Evolutionary conservation across 2,329 filamentous ascomycete genomes (phyloP), one percentile per base, ranked within the genome.

Genomic region (Fusarium napiforme): DNA sequence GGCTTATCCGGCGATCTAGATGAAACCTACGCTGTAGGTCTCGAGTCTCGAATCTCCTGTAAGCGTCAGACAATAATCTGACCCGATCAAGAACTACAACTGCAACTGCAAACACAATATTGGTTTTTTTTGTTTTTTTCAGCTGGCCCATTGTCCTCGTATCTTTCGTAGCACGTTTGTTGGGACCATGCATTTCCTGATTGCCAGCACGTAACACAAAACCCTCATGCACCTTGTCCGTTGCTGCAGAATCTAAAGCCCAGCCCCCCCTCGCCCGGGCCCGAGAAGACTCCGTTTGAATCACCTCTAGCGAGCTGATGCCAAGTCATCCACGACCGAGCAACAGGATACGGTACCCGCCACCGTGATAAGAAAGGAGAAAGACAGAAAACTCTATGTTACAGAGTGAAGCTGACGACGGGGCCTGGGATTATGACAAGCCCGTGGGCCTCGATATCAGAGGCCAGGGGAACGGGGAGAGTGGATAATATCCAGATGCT

Each of bases 161-260:
- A 43, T 36, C 50, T 55, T 39, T 37, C 7, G 23, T 9, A 14
- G 21, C 40, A 21, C 36, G 34, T 34, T 49, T 58, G 66, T 70
- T 69, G 65, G 50, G 50, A 50, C 26, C 45, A 40, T 40, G 42
- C 37, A 55, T 61, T 60, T 49, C 21, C 7, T 7, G 26, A 30
- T 23, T 69, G 47, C 30, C 32, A 61, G 56, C 56, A 66, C 67
- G 61, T 49, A 71, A 58, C 56, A 53, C 36, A 34, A 71, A 71
- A 40, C 26, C 26, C 37, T 30, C 19, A 34, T 28, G 36, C 49
- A 66, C 55, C 60, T 52, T 65, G 66, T 56, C 30, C n/a, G 21
- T 39, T n/a, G 59, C 39, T 56, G 60, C 60, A 69, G 53, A 66
- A 53, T 56, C 30, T 23, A 43, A 37, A 30, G 28, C 15, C 40